These are phyloP conservation scores for Smithsoniella earleae DNA, from an alignment of 163 green algal species.

Conservation along the genomic window DNA sequence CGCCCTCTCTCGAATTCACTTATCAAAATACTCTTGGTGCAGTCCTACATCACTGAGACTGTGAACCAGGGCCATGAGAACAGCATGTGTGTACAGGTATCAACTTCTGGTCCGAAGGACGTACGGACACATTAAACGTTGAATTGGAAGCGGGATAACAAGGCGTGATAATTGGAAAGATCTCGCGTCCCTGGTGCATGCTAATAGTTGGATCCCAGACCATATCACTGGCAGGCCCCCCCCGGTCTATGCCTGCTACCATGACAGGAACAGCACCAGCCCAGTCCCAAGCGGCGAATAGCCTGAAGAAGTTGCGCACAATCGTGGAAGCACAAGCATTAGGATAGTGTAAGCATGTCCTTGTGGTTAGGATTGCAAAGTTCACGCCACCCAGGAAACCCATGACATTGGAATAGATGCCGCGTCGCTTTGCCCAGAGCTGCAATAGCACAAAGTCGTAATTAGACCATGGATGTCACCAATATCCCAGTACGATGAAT, in stretches of 20 bases:
- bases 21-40: slow-evolving; percentile 20
- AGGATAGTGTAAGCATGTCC: slow-evolving; percentile 86
- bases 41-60: slow-evolving; percentile 2
- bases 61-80: too few relatives aligned
- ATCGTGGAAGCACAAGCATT: slow-evolving; percentile 78
- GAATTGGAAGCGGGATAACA: slow-evolving; percentile 94
- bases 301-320: slow-evolving; percentile 38
- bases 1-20: neutral
- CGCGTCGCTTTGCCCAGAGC: slow-evolving; percentile 80
- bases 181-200: slow-evolving; percentile 58
- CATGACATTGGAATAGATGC: slow-evolving; percentile 60
- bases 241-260: slow-evolving; percentile 67
- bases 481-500: too few relatives aligned
- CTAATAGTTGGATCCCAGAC: slow-evolving; percentile 77
- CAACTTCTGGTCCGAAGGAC: too few relatives aligned
- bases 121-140: slow-evolving; percentile 81
- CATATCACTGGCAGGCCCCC: slow-evolving; percentile 39
- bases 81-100: too few relatives aligned
- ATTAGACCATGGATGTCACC: too few relatives aligned
- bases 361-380: slow-evolving; percentile 89
- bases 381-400: slow-evolving; percentile 97
- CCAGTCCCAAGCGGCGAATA: slow-evolving; percentile 79
- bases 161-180: slow-evolving; percentile 99
- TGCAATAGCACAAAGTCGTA: too few relatives aligned
- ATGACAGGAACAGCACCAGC: slow-evolving; percentile 70